Evolutionary conservation across 805 yeast genomes (phyloP), one percentile per base, ranked within the genome.

Genomic region (Diddensiella santjacobensis): DNA sequence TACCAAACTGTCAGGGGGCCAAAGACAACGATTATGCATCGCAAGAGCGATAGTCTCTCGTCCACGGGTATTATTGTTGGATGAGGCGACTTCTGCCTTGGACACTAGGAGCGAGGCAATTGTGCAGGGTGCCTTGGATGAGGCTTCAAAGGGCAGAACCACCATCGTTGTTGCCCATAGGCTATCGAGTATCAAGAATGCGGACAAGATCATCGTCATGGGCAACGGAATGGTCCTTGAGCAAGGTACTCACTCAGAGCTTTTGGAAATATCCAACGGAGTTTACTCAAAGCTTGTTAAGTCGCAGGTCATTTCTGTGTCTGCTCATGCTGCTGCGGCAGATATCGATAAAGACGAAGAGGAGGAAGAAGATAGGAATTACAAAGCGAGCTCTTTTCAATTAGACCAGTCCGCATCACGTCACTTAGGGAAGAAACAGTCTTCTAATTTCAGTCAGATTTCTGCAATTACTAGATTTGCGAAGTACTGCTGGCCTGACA

Each of bases 1-100:
- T 18, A 71, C 75, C 19, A 67, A 81, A 17, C 45, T 80, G 33
- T 75, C 81, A 3, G 86, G 85, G 22, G 86, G 86, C 3, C 86
- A 81, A 58, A 80, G 80, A 54, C 86, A 81, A 62, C 69, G 84
- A 57, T 70, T 81, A 31, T 84, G 84, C 3, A 77, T 81, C 60
- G 86, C 85, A 0, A 65, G 86, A 53, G 83, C 84, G 3, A 68
- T 81, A 53, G 74, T 81, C 45, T 75, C 79, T 53, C 71, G 73
- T 40, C 86, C 86, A 1, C 65, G 72, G 15, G 69, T 80, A 24
- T 66, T 80, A 53, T 69, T 80, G 5, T 64, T 80, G 49, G 85
- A 80, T 58, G 85, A 80, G 52, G 80, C 80, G 4, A 76, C 81
- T 0, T 74, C 79, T 6, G 81, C 80, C 2, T 64, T 76, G 22